These are phyloP conservation scores for Botryotinia narcissicola DNA, from an alignment of 2,329 filamentous ascomycete genomes.

Conservation along the genomic window DNA sequence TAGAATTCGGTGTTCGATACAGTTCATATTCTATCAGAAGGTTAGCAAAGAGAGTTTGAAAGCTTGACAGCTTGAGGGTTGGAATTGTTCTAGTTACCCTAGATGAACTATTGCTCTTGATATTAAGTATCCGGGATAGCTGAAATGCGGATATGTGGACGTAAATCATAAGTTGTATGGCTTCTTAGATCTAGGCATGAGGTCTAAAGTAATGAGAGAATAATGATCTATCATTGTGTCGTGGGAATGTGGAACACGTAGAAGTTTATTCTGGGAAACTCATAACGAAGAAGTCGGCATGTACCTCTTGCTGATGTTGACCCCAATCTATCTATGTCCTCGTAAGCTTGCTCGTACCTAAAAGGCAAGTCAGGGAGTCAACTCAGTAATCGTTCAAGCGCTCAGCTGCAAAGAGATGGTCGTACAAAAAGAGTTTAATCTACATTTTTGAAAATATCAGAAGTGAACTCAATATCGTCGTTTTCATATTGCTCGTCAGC, in stretches of 20 bases:
- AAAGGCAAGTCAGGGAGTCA: neutral
- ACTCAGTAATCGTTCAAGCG: neutral
- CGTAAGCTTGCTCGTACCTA: neutral
- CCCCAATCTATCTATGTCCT: neutral
- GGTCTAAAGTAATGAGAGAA: neutral
- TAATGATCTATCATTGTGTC: neutral
- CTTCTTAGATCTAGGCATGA: neutral
- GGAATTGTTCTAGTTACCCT: neutral
- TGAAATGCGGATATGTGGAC: neutral
- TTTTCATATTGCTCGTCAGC: neutral
- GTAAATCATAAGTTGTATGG: neutral
- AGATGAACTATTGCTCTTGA: neutral
- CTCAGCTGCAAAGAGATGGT: neutral
- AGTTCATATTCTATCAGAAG: neutral
- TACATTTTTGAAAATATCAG: neutral
- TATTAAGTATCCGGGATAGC: neutral
- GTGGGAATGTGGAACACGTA: neutral
- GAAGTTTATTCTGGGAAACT: neutral
- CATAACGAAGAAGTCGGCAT: neutral
- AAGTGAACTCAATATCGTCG: neutral
- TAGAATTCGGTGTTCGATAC: no score
- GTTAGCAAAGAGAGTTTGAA: neutral
- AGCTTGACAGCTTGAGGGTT: neutral
- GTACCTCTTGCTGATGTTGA: neutral
- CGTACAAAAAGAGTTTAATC: neutral